phyloP scores from a whole-genome alignment of 495 filamentous ascomycete species.

The Aspergillus nanangensis region DNA sequence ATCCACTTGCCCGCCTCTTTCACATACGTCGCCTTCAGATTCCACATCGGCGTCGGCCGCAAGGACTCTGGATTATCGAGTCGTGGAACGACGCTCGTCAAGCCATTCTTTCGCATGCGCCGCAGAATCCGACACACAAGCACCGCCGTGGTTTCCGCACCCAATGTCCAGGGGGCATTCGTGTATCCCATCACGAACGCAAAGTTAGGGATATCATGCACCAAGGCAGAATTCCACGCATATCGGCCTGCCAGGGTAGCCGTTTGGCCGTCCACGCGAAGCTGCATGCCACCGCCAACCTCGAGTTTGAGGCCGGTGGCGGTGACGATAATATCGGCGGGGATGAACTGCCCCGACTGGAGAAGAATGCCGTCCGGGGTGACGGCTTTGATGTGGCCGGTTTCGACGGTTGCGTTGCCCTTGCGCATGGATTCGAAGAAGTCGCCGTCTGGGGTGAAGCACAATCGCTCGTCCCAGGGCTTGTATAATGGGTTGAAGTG shows the following conservation, averaged over 20 bases:
- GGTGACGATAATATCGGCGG: conserved; percentile 63
- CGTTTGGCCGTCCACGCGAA: conserved; percentile 43
- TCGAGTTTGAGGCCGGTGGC: conserved; percentile 58
- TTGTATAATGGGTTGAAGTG: conserved; percentile 64
- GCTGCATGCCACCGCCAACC: conserved; percentile 34
- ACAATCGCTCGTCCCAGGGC: conserved; percentile 66
- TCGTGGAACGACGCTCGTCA: no score
- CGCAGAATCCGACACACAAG: not conserved
- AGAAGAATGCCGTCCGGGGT: conserved; percentile 53
- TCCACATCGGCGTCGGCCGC: no score
- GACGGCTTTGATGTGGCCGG: conserved; percentile 60
- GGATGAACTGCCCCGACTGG: conserved; percentile 46
- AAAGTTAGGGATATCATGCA: conserved; percentile 46
- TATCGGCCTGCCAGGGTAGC: conserved; percentile 29
- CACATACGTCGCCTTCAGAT: no score
- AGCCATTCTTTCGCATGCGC: not conserved
- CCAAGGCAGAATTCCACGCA: conserved; percentile 47
- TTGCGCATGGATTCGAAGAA: conserved; percentile 57
- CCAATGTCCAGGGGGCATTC: conserved; percentile 46
- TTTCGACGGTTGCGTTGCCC: conserved; percentile 59
- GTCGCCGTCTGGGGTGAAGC: conserved; percentile 64
- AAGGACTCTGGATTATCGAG: no score
- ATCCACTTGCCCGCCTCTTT: no score
- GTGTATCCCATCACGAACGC: conserved; percentile 43
- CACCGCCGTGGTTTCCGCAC: conserved; percentile 31